phyloP scores from a whole-genome alignment of 2,329 filamentous ascomycete genomes.

The Penicillium sp. region DNA sequence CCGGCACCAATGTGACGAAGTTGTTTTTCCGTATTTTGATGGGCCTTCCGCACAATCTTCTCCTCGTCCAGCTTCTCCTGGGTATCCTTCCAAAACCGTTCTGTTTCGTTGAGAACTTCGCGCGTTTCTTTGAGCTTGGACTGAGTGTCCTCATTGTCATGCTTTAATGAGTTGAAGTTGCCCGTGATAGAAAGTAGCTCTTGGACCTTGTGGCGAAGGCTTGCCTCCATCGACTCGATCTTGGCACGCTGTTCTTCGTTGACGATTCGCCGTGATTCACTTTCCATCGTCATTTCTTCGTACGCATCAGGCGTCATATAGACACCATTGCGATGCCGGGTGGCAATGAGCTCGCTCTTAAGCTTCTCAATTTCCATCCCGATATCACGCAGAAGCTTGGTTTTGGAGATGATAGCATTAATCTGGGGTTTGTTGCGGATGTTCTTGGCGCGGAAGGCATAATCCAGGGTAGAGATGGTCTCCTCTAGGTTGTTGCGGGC shows the following conservation, averaged over 20 bases:
- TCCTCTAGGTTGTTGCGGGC: slow-evolving; percentile 95
- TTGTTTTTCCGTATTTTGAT: slow-evolving; percentile 78
- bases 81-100: slow-evolving; percentile 76
- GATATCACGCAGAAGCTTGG: slow-evolving; percentile 85
- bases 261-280: slow-evolving; percentile 85
- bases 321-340: slow-evolving; percentile 88
- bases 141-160: slow-evolving; percentile 78
- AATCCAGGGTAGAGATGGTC: slow-evolving; percentile 96
- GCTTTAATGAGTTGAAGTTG: slow-evolving; percentile 82
- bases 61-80: slow-evolving; percentile 76
- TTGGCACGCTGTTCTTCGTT: slow-evolving; percentile 89
- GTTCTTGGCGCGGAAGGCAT: slow-evolving; percentile 96
- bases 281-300: slow-evolving; percentile 87
- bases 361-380: slow-evolving; percentile 90
- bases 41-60: slow-evolving; percentile 72
- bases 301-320: slow-evolving; percentile 87
- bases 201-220: slow-evolving; percentile 88
- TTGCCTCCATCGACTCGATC: slow-evolving; percentile 87
- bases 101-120: slow-evolving; percentile 79
- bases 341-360: slow-evolving; percentile 89
- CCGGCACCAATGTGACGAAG: slow-evolving; percentile 70
- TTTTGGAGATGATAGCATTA: slow-evolving; percentile 89
- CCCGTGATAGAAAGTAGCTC: slow-evolving; percentile 84
- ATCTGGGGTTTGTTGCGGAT: slow-evolving; percentile 97
- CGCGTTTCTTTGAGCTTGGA: slow-evolving; percentile 74